phyloP scores from a whole-genome alignment of 129 eudicot genomes.

The Flaveria bidentis region DNA sequence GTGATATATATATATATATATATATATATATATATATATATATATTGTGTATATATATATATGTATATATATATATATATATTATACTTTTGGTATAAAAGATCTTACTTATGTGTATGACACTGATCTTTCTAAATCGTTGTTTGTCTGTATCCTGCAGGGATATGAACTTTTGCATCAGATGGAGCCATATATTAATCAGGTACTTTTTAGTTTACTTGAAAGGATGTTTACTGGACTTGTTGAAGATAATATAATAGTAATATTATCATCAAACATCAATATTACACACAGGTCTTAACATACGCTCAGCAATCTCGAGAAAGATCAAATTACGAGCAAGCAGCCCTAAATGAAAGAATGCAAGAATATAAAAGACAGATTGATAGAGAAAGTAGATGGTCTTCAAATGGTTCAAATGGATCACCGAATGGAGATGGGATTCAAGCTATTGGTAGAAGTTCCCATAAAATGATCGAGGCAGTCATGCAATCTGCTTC shows the following conservation, averaged over 20 bases:
- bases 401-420: slow-evolving; percentile 85
- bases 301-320: slow-evolving; percentile 96
- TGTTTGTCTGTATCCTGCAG: slow-evolving; percentile 53
- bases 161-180: slow-evolving; percentile 99
- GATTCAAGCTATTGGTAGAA: slow-evolving; percentile 95
- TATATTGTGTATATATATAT: too few relatives aligned
- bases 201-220: slow-evolving; percentile 51
- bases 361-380: slow-evolving; percentile 98
- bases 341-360: slow-evolving; percentile 90
- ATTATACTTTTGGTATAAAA: background rate
- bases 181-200: slow-evolving; percentile 99
- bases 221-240: slow-evolving; percentile 13
- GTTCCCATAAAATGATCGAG: slow-evolving; percentile 95
- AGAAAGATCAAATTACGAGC: slow-evolving; percentile 95
- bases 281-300: slow-evolving; percentile 55
- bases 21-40: too few relatives aligned
- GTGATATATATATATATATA: too few relatives aligned
- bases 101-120: slow-evolving; percentile 1
- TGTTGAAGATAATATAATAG: background rate
- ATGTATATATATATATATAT: background rate
- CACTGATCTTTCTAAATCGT: slow-evolving; percentile 15
- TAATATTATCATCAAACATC: background rate
- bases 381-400: slow-evolving; percentile 90
- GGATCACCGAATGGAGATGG: slow-evolving; percentile 99
- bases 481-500: slow-evolving; percentile 98